Evolutionary conservation across 2,329 filamentous ascomycete genomes (phyloP).

Genomic region (Ascochyta fabae): DNA sequence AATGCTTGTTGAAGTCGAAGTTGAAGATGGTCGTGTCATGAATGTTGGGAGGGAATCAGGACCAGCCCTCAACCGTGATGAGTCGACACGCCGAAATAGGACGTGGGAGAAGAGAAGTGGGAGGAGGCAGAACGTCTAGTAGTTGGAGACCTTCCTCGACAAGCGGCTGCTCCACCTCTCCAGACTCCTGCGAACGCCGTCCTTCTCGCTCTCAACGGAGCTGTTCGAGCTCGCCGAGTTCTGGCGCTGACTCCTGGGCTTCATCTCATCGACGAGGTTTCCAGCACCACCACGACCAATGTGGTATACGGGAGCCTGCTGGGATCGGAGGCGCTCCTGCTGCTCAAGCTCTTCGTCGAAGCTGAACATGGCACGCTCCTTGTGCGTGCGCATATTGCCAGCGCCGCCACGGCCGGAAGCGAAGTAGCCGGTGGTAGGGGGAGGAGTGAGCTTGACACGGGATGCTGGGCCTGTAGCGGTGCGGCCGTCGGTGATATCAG

Average conservation of each 20-base stretch:
- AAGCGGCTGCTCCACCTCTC: conserved; percentile 48
- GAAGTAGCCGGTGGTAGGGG: conserved; percentile 60
- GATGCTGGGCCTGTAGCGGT: conserved; percentile 57
- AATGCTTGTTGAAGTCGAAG: conserved; percentile 23
- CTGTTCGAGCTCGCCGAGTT: conserved; percentile 39
- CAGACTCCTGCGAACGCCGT: conserved; percentile 41
- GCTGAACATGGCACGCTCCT: conserved; percentile 67
- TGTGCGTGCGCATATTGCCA: conserved; percentile 65
- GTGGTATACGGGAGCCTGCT: conserved; percentile 67
- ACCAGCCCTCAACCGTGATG: conserved; percentile 44
- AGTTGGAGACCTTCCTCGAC: conserved; percentile 43
- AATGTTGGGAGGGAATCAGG: conserved; percentile 45
- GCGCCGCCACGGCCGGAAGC: conserved; percentile 71
- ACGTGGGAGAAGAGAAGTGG: conserved; percentile 13
- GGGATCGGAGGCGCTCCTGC: conserved; percentile 60
- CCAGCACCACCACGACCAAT: conserved; percentile 68
- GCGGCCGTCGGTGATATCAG: conserved; percentile 59
- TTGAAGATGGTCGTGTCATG: neutral
- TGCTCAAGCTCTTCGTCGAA: conserved; percentile 72
- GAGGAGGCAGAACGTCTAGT: conserved; percentile 20
- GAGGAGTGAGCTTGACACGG: conserved; percentile 56
- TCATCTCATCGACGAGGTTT: conserved; percentile 56
- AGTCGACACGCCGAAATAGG: conserved; percentile 14
- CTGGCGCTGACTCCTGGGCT: conserved; percentile 35
- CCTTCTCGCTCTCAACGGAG: conserved; percentile 37